A percentile compares a stretch with the other conserved stretches of the same genome.
Evolutionary conservation across 2,329 filamentous ascomycete genomes (phyloP).

Genomic region (Chalaropsis ovoidea): DNA sequence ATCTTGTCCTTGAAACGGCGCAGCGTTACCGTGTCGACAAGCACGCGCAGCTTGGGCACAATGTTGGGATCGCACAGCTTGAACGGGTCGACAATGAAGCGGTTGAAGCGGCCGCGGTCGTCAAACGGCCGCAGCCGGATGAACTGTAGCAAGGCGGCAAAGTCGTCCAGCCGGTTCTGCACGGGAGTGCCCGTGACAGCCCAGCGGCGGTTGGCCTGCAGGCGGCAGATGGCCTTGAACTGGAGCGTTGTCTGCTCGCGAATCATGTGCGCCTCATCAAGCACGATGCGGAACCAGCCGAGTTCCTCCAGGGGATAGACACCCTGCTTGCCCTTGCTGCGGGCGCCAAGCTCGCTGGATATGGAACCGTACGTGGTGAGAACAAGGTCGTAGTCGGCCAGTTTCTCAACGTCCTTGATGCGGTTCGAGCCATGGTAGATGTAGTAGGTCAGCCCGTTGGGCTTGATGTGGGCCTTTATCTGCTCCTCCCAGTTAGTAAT

Average conservation of each 20-base stretch:
- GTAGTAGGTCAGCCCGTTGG: constrained; percentile 57
- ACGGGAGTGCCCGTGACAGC: constrained; percentile 95
- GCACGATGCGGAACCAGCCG: constrained; percentile 85
- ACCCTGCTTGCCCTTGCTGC: constrained; percentile 50
- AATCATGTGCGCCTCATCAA: constrained; percentile 93
- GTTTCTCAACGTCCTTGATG: constrained; percentile 54
- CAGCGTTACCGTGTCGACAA: constrained; percentile 90
- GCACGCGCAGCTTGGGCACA: constrained; percentile 70
- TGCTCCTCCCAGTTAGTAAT: constrained; percentile 93
- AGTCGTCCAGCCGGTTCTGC: constrained; percentile 84
- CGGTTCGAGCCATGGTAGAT: constrained; percentile 79
- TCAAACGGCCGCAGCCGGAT: constrained; percentile 78
- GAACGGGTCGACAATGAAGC: constrained; percentile 75
- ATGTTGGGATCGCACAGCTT: constrained; percentile 78
- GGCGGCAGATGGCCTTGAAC: constrained; percentile 71
- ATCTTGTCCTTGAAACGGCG: constrained; percentile 88
- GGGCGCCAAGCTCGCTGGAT: constrained; percentile 62
- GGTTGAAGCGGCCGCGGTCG: constrained; percentile 61
- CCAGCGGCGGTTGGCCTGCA: constrained; percentile 78
- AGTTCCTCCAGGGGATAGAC: constrained; percentile 61
- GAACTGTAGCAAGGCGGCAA: constrained; percentile 79
- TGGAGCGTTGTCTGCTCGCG: constrained; percentile 72
- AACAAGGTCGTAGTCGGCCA: constrained; percentile 69
- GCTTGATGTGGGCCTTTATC: constrained; percentile 67
- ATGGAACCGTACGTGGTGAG: constrained; percentile 90